Base-by-base conservation (phyloP, 805 yeast genomes). In the Kuraishia piskuri region DNA sequence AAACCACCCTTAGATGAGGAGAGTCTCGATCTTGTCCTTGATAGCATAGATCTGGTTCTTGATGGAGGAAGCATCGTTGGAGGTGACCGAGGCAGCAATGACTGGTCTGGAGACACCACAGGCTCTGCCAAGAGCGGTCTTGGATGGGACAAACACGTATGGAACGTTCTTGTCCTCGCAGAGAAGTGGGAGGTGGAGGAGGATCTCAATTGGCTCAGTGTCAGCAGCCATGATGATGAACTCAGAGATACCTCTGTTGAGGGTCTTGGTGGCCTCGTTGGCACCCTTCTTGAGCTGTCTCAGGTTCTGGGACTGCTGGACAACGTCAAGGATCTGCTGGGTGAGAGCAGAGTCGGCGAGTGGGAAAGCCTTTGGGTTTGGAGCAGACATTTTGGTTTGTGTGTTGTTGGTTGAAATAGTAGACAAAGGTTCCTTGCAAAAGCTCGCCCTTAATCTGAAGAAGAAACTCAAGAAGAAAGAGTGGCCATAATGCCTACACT, bases 21-120 rank as follows among this genome's bases (percentile, higher is more conserved):
- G 83, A 64, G 97, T 89, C 80, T 94, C 99, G 75, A 94, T 92
- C 88, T 92, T 91, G 80, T 94, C 97, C 89, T 94, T 94, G 76
- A 92, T 90, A 70, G 88, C 88, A 76, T 88, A 90, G 77, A 94
- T 89, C 82, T 92, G 98, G 82, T 79, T 89, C 83, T 90, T 90
- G 79, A 94, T 88, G 68, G 96, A 88, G 64, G 97, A 90, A 67
- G 97, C 96, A 70, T 94, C 99, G 78, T 94, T 94, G 62, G 98
- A 84, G 71, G 99, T 94, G 70, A 94, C 94, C 59, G 96, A 87
- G 60, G 97, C 97, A 69, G 99, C 96, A 71, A 94, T 92, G 57
- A 94, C 99, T 62, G 98, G 97, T 83, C 99, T 88, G 54, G 98
- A 90, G 59, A 94, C 99, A 78, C 99, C 99, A 79, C 99, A 94